A percentile compares a stretch with the other conserved stretches of the same genome.
Conservation (phyloP, 2,329 filamentous ascomycete species). For the Fusarium camptoceras region DNA sequence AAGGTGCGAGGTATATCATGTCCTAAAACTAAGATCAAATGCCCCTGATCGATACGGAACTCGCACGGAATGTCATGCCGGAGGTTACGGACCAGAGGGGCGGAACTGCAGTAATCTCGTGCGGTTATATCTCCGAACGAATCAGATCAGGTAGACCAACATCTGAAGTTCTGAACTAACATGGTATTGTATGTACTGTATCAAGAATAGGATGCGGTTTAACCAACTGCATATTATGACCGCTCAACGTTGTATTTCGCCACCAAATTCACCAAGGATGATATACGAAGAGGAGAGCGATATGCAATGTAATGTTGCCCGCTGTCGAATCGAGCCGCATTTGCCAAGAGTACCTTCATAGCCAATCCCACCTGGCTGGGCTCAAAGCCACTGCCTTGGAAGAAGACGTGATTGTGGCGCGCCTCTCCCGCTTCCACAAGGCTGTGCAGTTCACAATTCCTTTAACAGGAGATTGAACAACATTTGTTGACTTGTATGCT, state of each 20-base stretch:
- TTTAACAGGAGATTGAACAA: background rate
- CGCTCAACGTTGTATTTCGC: slow-evolving; percentile 39
- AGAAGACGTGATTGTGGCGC: slow-evolving; percentile 19
- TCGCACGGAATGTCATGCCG: slow-evolving; percentile 29
- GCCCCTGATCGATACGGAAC: slow-evolving; percentile 26
- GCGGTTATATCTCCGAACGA: slow-evolving; percentile 16
- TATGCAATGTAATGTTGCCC: background rate
- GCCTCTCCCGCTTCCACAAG: slow-evolving; percentile 28
- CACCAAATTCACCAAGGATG: slow-evolving; percentile 16
- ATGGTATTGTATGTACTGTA: background rate
- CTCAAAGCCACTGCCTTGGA: slow-evolving; percentile 32
- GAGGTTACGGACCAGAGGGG: slow-evolving; percentile 12
- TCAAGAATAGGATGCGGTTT: background rate
- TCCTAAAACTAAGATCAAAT: slow-evolving; percentile 23
- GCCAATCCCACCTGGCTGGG: slow-evolving; percentile 32
- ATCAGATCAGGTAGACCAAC: background rate
- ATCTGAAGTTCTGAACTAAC: background rate
- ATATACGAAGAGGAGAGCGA: background rate
- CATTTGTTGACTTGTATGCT: slow-evolving; percentile 1
- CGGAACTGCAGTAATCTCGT: slow-evolving; percentile 17
- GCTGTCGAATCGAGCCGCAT: slow-evolving; percentile 34
- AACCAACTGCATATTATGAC: background rate
- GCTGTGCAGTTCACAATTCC: background rate
- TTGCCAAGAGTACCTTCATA: slow-evolving; percentile 27
- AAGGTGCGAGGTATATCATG: background rate